phyloP scores from a whole-genome alignment of 2,329 filamentous ascomycete species.

The Aspergillus bombycis region DNA sequence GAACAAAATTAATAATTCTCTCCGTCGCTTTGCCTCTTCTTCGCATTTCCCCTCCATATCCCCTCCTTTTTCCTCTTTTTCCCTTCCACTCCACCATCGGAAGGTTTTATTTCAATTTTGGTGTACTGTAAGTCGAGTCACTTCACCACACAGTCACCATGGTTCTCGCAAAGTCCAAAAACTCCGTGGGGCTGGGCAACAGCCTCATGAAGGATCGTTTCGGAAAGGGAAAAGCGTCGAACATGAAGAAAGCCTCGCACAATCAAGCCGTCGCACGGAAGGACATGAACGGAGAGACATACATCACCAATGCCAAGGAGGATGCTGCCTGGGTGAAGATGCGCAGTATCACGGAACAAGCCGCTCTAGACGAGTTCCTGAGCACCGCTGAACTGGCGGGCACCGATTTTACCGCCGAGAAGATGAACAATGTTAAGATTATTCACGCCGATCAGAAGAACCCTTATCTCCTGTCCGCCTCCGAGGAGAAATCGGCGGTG shows the following conservation, averaged over 20 bases:
- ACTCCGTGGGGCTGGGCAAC: conserved; percentile 91
- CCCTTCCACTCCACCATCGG: conserved; percentile 19
- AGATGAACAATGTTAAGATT: conserved; percentile 98
- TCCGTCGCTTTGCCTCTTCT: conserved; percentile 7
- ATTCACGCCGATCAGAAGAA: conserved; percentile 97
- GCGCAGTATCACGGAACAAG: conserved; percentile 97
- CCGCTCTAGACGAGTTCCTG: conserved; percentile 93
- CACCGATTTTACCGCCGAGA: conserved; percentile 97
- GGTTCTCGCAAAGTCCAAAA: conserved; percentile 90
- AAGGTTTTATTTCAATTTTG: conserved; percentile 1
- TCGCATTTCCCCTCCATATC: not conserved
- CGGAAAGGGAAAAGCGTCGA: conserved; percentile 83
- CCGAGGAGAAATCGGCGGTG: conserved; percentile 77
- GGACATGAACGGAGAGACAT: conserved; percentile 79
- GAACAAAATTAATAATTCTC: conserved; percentile 22
- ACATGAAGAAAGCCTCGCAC: conserved; percentile 73
- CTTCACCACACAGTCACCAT: conserved; percentile 49
- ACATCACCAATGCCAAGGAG: conserved; percentile 86
- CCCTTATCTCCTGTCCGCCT: conserved; percentile 83
- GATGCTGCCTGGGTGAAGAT: conserved; percentile 99
- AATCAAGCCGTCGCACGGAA: conserved; percentile 69
- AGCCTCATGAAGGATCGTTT: conserved; percentile 98
- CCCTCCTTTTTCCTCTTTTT: not conserved
- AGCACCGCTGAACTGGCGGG: conserved; percentile 95
- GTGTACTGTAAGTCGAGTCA: not conserved